A percentile compares a stretch with the other conserved stretches of the same genome.
Evolutionary conservation across 768 basidiomycete genomes (phyloP).

Genomic region (Suillus cothurnatus): DNA sequence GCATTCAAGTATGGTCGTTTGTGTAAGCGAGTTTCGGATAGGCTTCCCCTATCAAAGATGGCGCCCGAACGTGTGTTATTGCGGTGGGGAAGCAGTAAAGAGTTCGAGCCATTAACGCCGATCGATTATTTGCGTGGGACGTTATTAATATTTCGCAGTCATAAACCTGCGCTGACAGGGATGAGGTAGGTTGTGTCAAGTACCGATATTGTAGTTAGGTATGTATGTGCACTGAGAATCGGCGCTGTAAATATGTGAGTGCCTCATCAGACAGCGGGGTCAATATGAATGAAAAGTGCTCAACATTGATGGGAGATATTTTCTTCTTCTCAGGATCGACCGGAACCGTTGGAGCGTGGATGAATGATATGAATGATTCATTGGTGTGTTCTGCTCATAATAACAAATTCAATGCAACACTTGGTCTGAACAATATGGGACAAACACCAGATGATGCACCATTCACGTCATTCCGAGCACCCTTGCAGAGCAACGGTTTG

Average conservation of each 20-base stretch:
- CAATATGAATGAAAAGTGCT: not conserved
- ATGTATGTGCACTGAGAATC: not conserved
- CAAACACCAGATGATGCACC: not conserved
- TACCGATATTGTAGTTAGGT: not conserved
- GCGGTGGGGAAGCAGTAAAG: not conserved
- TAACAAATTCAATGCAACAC: not conserved
- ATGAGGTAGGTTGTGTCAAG: not conserved
- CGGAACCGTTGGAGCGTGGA: not conserved
- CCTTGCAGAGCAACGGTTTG: not conserved
- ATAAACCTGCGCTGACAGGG: not conserved
- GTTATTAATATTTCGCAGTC: not conserved
- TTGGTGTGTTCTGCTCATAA: not conserved
- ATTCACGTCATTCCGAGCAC: not conserved
- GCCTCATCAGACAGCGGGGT: not conserved
- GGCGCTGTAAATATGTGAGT: no score
- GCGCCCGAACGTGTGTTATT: not conserved
- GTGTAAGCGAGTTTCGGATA: not conserved
- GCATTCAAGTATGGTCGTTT: not conserved
- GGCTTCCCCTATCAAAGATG: not conserved
- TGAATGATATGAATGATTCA: not conserved
- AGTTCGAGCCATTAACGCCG: not conserved
- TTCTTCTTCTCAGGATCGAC: not conserved
- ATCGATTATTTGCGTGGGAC: not conserved
- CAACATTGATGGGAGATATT: not conserved
- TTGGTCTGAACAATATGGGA: not conserved